Evolutionary conservation across 1,284 basidiomycete genomes (phyloP).

Genomic region (Termitomyces sp.): DNA sequence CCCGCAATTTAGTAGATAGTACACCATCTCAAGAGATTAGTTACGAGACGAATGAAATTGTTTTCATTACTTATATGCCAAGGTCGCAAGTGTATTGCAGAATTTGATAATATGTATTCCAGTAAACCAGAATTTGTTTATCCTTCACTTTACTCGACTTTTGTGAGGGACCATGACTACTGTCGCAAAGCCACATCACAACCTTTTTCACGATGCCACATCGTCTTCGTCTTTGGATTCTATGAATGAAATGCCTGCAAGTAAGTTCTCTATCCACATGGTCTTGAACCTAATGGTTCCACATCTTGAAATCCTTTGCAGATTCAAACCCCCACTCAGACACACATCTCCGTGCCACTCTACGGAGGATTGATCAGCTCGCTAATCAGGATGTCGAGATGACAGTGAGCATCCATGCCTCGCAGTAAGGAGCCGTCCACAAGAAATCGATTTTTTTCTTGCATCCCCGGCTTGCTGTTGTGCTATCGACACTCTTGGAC

Average conservation of each 20-base stretch:
- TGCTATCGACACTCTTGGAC: constrained; percentile 3
- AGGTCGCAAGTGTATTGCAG: no score
- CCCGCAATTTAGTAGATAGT: constrained; percentile 14
- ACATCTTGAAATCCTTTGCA: constrained; percentile 4
- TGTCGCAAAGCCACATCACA: constrained; percentile 3
- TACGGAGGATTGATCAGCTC: constrained; percentile 47
- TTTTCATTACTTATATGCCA: background rate
- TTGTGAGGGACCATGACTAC: background rate
- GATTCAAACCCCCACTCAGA: constrained; percentile 20
- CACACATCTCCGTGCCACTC: constrained; percentile 34
- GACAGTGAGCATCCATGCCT: constrained; percentile 38
- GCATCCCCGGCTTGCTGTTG: constrained; percentile 1
- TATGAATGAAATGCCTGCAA: constrained; percentile 8
- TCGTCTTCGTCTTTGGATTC: constrained; percentile 10
- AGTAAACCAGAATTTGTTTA: background rate
- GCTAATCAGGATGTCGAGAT: constrained; percentile 67
- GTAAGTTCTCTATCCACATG: constrained; percentile 5
- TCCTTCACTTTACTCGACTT: background rate
- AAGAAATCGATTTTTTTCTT: background rate
- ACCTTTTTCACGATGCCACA: constrained; percentile 4
- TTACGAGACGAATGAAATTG: background rate
- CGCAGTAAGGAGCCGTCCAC: constrained; percentile 1
- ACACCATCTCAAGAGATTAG: constrained; percentile 13
- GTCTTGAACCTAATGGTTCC: background rate
- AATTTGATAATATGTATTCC: background rate